phyloP scores from a whole-genome alignment of 73 alveolate genomes.

The Paramecium biaurelia region DNA sequence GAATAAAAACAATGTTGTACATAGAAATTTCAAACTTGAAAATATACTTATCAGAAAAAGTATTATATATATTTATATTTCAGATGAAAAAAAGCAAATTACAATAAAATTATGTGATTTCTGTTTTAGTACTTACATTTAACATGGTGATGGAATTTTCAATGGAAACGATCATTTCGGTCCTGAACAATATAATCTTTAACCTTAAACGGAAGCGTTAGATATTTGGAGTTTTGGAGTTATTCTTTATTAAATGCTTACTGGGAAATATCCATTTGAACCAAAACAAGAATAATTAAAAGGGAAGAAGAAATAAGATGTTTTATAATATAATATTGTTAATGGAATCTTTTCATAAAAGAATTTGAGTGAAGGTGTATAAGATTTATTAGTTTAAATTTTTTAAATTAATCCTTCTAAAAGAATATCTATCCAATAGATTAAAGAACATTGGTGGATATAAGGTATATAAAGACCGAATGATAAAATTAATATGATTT shows the following conservation, averaged over 20 bases:
- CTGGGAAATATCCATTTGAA: constrained; percentile 86
- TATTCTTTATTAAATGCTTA: constrained; percentile 72
- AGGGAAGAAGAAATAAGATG: neutral
- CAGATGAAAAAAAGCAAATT: neutral
- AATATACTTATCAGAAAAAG: neutral
- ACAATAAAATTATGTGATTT: neutral
- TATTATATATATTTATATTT: neutral
- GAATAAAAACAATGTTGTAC: neutral
- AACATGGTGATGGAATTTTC: neutral
- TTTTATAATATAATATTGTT: neutral
- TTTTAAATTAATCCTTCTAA: neutral
- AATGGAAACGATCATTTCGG: neutral
- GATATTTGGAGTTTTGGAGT: constrained; percentile 88
- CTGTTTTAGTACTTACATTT: neutral
- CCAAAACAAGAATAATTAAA: neutral
- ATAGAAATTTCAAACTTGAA: neutral
- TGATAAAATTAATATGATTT: neutral
- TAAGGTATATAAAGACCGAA: neutral
- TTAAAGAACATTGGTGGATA: neutral
- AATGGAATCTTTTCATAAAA: neutral
- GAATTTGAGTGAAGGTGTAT: neutral
- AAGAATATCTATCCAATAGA: neutral
- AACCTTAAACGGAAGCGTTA: neutral
- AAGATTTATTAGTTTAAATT: neutral
- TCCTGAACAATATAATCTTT: neutral